Base-by-base conservation (phyloP, 2,329 filamentous ascomycete genomes). In the Pseudogymnoascus sp. region DNA sequence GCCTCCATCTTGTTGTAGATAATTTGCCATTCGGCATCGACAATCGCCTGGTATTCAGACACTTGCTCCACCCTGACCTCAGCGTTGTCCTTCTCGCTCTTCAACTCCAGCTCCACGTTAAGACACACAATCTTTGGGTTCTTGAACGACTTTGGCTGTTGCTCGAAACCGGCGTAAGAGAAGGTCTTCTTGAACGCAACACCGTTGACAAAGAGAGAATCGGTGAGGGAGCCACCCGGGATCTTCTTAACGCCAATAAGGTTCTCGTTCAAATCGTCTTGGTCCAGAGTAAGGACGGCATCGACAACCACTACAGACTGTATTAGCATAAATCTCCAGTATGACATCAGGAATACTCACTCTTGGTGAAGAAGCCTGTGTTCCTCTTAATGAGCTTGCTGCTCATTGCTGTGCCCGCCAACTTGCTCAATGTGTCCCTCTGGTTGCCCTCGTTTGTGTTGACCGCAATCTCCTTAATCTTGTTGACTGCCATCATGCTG, bases 161-260 rank as follows among this genome's bases (percentile, higher is more conserved):
- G 94, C 79, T 99, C 94, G 78, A 99, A 99, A 73, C 94, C 94
- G 70, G 94, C 94, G 74, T 99, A 99, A 60, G 93, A 92, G 77
- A 99, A 99, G 4, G 94, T 99, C 85, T 99, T 99, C 82, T 97
- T 97, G 83, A 99, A 99, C 36, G 94, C 93, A 65, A 99, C 94
- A 73, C 94, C 94, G 75, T 97, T 94, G 73, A 99, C 89, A 77
- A 97, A 97, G 41, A 96, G 84, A 2, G 93, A 97, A 66, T 97
- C 94, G 72, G 96, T 94, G 33, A 99, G 85, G 38, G 91, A 96
- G 75, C 94, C 94, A 72, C 94, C 94, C 39, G 92, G 93, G 66
- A 99, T 92, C 81, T 97, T 97, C 84, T 99, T 99, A 75, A 97
- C 86, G 65, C 94, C 94, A 72, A 99, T 99, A 71, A 97, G 85